Evolutionary conservation across 2,329 filamentous ascomycete genomes (phyloP).

Genomic region (Trichoderma polysporum): DNA sequence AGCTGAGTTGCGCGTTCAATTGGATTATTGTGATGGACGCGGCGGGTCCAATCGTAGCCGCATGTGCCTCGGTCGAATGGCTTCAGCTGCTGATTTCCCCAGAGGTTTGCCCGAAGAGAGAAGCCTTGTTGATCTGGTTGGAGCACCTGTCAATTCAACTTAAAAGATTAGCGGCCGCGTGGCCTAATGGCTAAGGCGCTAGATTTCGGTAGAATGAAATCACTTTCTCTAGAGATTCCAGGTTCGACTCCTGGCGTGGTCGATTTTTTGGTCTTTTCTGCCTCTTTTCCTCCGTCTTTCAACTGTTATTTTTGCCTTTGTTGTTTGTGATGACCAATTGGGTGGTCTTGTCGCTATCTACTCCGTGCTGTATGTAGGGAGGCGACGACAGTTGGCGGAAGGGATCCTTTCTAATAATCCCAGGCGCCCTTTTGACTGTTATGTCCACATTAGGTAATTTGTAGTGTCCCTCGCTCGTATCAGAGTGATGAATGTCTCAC

Average conservation of each 20-base stretch:
- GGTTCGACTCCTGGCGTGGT: constrained; percentile 40
- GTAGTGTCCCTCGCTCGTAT: constrained; percentile 8
- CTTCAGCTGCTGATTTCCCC: constrained; percentile 19
- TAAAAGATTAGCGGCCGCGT: constrained; percentile 31
- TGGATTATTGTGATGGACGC: background rate
- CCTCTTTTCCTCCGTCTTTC: background rate
- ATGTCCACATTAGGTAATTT: constrained; percentile 11
- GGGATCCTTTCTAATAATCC: background rate
- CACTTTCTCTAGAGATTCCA: constrained; percentile 37
- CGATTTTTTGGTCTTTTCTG: constrained; percentile 21
- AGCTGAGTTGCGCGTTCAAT: constrained; percentile 11
- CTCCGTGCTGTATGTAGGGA: background rate
- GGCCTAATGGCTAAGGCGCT: constrained; percentile 40
- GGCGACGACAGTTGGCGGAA: background rate
- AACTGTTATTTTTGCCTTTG: background rate
- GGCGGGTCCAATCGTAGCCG: constrained; percentile 5
- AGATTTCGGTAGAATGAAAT: constrained; percentile 33
- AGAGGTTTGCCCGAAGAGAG: constrained; percentile 2
- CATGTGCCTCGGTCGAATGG: constrained; percentile 19
- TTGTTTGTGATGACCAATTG: background rate
- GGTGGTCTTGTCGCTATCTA: background rate
- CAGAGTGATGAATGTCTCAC: constrained; percentile 8
- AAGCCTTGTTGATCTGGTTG: constrained; percentile 16
- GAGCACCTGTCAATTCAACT: background rate
- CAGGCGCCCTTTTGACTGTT: constrained; percentile 7